Conservation (phyloP, 495 filamentous ascomycete genomes). For the Lophium mytilinum region DNA sequence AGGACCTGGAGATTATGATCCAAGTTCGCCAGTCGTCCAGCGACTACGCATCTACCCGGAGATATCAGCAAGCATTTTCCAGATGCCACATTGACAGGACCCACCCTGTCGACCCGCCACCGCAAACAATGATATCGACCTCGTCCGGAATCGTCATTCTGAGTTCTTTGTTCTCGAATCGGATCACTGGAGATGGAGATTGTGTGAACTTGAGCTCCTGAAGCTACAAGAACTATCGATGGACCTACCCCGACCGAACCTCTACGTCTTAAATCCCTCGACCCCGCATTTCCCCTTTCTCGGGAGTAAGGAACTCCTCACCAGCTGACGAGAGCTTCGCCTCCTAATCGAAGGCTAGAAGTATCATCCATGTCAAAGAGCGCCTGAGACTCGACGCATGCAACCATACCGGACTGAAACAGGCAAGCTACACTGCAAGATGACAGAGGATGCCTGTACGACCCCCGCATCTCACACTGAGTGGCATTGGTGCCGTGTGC, state of each 20-base stretch:
- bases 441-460: not conserved
- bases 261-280: not conserved
- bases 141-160: slow-evolving; percentile 26
- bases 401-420: not conserved
- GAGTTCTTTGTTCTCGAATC: not conserved
- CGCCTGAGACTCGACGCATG: not conserved
- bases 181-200: no score
- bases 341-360: not conserved
- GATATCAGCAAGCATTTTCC: no score
- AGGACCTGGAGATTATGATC: slow-evolving; percentile 75
- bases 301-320: not conserved
- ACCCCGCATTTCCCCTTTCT: not conserved
- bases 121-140: slow-evolving; percentile 70
- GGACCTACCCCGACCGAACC: not conserved
- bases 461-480: no score
- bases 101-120: slow-evolving; percentile 44
- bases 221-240: no score
- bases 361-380: no score
- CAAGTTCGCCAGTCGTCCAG: slow-evolving; percentile 68
- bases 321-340: not conserved
- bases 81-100: not conserved
- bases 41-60: slow-evolving; percentile 47
- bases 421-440: not conserved
- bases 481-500: no score
- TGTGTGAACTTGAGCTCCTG: no score